Evolutionary conservation across 2,329 filamentous ascomycete genomes (phyloP).

Genomic region (Epichloe sylvatica): DNA sequence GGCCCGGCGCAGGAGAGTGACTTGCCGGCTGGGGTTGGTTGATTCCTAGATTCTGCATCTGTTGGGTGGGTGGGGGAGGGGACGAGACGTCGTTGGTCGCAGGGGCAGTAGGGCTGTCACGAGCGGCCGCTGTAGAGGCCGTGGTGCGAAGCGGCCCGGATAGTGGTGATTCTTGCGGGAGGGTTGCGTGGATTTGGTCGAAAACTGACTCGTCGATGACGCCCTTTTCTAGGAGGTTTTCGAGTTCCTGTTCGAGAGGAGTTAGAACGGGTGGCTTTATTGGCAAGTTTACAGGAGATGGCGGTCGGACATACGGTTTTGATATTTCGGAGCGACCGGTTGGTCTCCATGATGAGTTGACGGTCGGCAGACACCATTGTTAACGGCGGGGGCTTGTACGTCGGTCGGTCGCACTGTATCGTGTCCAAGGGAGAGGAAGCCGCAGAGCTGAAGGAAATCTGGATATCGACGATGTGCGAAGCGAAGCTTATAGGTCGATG

Average conservation of each 20-base stretch:
- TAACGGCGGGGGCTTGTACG: slow-evolving; percentile 6
- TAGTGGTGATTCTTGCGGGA: slow-evolving; percentile 57
- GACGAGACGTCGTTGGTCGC: slow-evolving; percentile 15
- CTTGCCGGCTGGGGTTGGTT: slow-evolving; percentile 8
- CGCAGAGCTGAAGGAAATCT: background rate
- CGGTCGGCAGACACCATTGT: slow-evolving; percentile 37
- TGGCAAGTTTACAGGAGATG: background rate
- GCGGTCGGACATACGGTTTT: slow-evolving; percentile 48
- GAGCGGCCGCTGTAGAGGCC: slow-evolving; percentile 15
- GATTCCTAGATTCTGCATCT: slow-evolving; percentile 29
- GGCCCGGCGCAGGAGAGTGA: slow-evolving; percentile 22
- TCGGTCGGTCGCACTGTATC: no score
- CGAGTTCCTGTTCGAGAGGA: slow-evolving; percentile 55
- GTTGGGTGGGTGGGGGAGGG: slow-evolving; percentile 20
- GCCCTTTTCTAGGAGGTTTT: slow-evolving; percentile 71
- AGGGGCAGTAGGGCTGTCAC: slow-evolving; percentile 20
- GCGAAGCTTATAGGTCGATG: background rate
- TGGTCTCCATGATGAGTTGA: slow-evolving; percentile 53
- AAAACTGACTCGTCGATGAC: slow-evolving; percentile 65
- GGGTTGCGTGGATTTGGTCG: slow-evolving; percentile 56
- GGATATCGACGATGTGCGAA: background rate
- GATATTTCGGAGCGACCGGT: slow-evolving; percentile 75
- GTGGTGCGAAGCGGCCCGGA: slow-evolving; percentile 31
- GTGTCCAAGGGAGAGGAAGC: background rate
- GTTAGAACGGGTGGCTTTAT: background rate